Evolutionary conservation across 306 rosid genomes (phyloP), one percentile per base, ranked within the genome.

Genomic region (Cucumis melo): DNA sequence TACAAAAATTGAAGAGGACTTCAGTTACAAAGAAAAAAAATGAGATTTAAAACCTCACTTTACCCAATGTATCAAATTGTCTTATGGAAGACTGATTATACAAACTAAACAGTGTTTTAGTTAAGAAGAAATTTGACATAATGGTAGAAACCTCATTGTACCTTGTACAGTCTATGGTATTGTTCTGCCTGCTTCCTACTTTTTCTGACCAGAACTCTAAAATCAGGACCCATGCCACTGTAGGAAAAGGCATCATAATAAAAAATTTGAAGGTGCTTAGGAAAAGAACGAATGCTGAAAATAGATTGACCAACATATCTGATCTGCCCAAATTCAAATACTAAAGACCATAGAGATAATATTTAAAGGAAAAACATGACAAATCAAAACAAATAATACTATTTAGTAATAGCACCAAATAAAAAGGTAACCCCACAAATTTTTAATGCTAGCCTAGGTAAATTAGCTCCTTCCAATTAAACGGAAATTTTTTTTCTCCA

Each of bases 211-310:
- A 93, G 80, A 62, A 93, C 98, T 79, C 98, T 91, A 74, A 93
- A 93, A 82, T 93, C 98, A 73, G 97, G 98, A 82, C 98, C 98
- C 98, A 93, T 93, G 55, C 97, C 98, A 74, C 98, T 93, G 87
- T 61, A 63, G 75, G 27, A 71, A 65, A 67, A 66, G 42, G 77
- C 0, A 23, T 70, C 57, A 51, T 27, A 15, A 50, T 24, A 29
- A 9, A 72, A 12, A 10, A 72, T 24, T 15, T 50, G 60, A 48
- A 27, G 76, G 44, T 48, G 75, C 42, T 44, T 11, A 53, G 24
- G 60, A 32, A 72, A 50, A 72, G 23, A 72, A 72, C 4, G 15
- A 72, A 14, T 27, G 76, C 61, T 29, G 11, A 58, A 53, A 64
- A 72, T 50, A 8, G 61, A 72, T 9, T 10, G 44, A 21, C 36